phyloP scores from a whole-genome alignment of 495 filamentous ascomycete genomes.

The Talaromyces borbonicus region DNA sequence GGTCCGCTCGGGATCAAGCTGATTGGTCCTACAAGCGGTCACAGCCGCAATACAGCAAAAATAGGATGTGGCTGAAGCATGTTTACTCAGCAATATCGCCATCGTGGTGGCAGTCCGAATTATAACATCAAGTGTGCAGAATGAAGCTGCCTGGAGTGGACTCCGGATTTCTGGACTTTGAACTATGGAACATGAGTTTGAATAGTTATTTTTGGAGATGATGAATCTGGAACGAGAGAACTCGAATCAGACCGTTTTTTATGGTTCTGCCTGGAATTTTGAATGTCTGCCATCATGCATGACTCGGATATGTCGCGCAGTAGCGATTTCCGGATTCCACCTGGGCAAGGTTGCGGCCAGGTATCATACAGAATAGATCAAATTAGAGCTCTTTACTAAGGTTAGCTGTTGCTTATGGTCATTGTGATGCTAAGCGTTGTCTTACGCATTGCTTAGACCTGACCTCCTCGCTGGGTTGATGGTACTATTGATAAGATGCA shows the following conservation, averaged over 20 bases:
- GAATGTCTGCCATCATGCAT: neutral
- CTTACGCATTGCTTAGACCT: no score
- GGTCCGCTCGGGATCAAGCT: neutral
- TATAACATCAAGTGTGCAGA: neutral
- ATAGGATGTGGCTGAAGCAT: constrained; percentile 1
- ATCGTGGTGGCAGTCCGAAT: no score
- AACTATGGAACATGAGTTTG: no score
- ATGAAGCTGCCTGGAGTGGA: constrained; percentile 1
- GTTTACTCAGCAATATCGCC: neutral
- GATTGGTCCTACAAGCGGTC: constrained; percentile 5
- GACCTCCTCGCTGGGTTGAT: no score
- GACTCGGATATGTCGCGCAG: neutral
- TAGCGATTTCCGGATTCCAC: neutral
- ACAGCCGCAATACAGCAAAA: constrained; percentile 2
- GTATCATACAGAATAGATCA: no score
- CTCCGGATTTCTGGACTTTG: no score
- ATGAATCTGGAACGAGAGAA: neutral
- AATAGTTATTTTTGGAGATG: no score
- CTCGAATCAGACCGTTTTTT: neutral
- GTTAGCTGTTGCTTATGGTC: no score
- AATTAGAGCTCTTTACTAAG: no score
- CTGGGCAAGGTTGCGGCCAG: neutral
- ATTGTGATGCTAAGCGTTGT: no score
- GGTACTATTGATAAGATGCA: no score
- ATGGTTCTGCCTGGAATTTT: constrained; percentile 2